Base-by-base conservation (phyloP, 306 rosid species). In the Senna tora region DNA sequence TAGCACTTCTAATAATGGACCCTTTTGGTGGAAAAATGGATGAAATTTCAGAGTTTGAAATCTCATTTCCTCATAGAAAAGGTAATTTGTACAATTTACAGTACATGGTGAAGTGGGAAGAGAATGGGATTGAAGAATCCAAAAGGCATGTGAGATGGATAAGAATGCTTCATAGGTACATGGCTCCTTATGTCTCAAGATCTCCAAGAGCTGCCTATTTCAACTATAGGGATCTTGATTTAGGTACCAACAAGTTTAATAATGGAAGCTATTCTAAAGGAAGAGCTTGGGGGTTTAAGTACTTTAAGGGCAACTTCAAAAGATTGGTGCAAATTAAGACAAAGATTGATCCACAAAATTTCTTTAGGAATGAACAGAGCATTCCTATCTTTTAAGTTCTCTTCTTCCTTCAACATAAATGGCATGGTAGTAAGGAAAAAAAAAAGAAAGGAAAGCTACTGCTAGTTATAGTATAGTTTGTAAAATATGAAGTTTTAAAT, bases 171-270 rank as follows among this genome's bases (percentile, higher is more conserved):
- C 75, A 77, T 30, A 52, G 60, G 3, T 83, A 81, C 77, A 85
- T 81, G 83, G 11, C 28, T 49, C 79, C 84, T 47, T 87, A 62
- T 73, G 96, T 87, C 53, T 87, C 92, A 28, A 79, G 42, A 38
- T 5, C 32, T 59, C 96, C 88, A 12, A 85, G 86, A 56, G 85
- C 65, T 56, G 84, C 92, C 45, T 89, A 85, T 66, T 81, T 84
- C 62, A 86, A 86, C 61, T 89, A 83, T 8, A 89, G 82, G 77
- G 88, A 83, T 60, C 89, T 88, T 77, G 83, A 82, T 53, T 42
- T 88, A 52, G 88, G 90, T 15, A 30, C 59, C 20, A 81, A 83
- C 65, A 45, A 77, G 55, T 10, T 11, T 39, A 39, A 62, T 19
- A 73, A 78, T 34, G 71, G 77, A 49, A 77, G 67, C 70, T 82